Evolutionary conservation across 192 early-diverging fungal species (phyloP), one percentile per base, ranked within the genome.

Genomic region (Dissophora ornata): DNA sequence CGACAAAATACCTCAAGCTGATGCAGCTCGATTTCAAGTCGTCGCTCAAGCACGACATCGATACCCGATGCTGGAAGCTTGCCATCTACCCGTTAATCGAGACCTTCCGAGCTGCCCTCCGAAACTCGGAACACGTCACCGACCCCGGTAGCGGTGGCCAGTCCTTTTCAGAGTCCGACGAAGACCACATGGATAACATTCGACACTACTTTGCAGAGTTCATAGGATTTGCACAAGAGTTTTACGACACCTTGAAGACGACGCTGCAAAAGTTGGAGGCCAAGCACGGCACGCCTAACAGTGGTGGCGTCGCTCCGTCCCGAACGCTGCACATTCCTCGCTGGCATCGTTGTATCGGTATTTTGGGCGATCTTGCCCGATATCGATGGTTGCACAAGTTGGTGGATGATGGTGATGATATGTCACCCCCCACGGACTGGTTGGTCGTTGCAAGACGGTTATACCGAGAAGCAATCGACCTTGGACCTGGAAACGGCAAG

Each of bases 31-130:
- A 85, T 65, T 79, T 80, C 34, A 69, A 75, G 29, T 81, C 69
- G 26, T 81, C 86, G 0, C 46, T 81, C 34, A 88, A 86, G 68
- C 82, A 88, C 44, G 82, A 83, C n/a, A 80, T 88, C 38, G 83
- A 83, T 21, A 68, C 75, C 13, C 59, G 82, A 45, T 88, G 83
- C 44, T 88, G 86, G 86, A 88, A 85, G 58, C 62, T 71, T 28
- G 84, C 81, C 25, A 70, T 86, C 12, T 86, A 88, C 36, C 77
- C 82, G 0, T 48, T 88, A 29, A 83, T 88, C 4, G 84, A 84
- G 10, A 62, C 83, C 18, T 85, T 88, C 33, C 83, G 86, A 15
- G 58, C 71, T 18, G 81, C 84, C 7, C 49, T 88, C 3, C 66
- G 77, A 33, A 59, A 67, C 22, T 57, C 77, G 19, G 67, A 81